Base-by-base conservation (phyloP, 164 flowering plant genomes). In the Stephania yunnanensis region DNA sequence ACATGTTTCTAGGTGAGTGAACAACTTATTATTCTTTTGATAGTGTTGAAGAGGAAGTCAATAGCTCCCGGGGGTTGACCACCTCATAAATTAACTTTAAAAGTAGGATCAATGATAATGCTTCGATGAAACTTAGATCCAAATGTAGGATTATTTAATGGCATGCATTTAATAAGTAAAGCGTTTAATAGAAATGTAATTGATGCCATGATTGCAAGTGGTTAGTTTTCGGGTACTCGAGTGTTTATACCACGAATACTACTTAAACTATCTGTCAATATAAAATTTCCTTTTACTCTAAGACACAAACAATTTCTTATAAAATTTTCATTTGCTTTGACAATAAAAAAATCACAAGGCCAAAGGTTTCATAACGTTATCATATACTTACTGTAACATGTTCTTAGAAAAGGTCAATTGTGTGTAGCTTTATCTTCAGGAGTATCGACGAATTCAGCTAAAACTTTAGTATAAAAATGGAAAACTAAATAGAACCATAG, bases 71-170 rank as follows among this genome's bases (percentile, higher is more conserved):
- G 31, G 1, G 29, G 36, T 46, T 66, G 0, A 10, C 29, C 6
- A 3, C 25, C 7, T 25, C 25, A 25, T 25, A 25, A 25, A 25
- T 25, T 25, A 25, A 25, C 25, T 25, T 0, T 25, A 25, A 46
- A 46, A 46, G 7, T 46, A 46, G 50, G 50, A 10, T 6, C 50
- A 6, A 1, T 10, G 10, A 46, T 46, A 46, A 46, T 46, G 10
- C 10, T 46, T 46, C 50, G 7, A 6, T 6, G 10, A 46, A 19
- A 66, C 31, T 9, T 66, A 25, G 31, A 66, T 19, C 69, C 4
- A 10, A 66, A 66, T 4, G 50, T 46, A 46, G 73, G 73, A 22
- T 7, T 71, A 17, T 71, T 58, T 29, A 71, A 71, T 46, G 73
- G 73, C 1, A 71, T 55, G 20, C n/a, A 63, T 10, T 10, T 71